A percentile compares a stretch with the other conserved stretches of the same genome.
Evolutionary conservation across 2,329 filamentous ascomycete genomes (phyloP).

Genomic region (Talaromyces albobiverticillius): DNA sequence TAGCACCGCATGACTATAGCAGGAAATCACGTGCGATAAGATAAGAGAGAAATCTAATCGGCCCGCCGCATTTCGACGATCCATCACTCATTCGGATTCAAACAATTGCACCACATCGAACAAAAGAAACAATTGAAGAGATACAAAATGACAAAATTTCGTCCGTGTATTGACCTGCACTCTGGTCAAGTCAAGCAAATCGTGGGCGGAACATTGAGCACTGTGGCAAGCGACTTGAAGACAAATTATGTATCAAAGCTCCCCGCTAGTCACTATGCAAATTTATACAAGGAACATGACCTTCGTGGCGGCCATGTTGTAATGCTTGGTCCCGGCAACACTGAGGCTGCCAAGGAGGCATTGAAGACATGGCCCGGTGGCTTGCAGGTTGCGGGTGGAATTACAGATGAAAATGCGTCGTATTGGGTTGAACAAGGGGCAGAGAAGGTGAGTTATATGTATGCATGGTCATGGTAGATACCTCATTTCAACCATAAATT

Average conservation of each 20-base stretch:
- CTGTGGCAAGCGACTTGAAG: constrained; percentile 63
- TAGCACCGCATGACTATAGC: no score
- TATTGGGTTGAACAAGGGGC: constrained; percentile 86
- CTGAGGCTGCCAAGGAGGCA: constrained; percentile 73
- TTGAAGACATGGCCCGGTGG: constrained; percentile 73
- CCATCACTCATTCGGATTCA: no score
- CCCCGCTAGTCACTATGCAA: constrained; percentile 75
- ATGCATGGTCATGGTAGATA: neutral
- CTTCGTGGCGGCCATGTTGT: constrained; percentile 88
- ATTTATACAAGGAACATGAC: constrained; percentile 71
- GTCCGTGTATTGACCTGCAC: constrained; percentile 96
- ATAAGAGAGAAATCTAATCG: constrained; percentile 19
- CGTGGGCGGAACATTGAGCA: constrained; percentile 86
- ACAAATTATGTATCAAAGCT: constrained; percentile 91
- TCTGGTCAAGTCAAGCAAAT: constrained; percentile 98
- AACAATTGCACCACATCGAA: no score
- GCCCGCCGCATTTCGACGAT: neutral
- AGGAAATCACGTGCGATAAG: constrained; percentile 43
- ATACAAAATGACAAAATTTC: constrained; percentile 85
- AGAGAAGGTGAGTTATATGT: constrained; percentile 63
- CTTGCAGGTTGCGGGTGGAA: constrained; percentile 91
- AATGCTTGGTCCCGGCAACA: constrained; percentile 89
- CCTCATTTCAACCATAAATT: neutral
- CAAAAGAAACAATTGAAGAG: neutral
- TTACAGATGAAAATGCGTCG: constrained; percentile 77